A percentile compares a stretch with the other conserved stretches of the same genome.
phyloP scores from a whole-genome alignment of 2,329 filamentous ascomycete species.

The Alternaria dauci region DNA sequence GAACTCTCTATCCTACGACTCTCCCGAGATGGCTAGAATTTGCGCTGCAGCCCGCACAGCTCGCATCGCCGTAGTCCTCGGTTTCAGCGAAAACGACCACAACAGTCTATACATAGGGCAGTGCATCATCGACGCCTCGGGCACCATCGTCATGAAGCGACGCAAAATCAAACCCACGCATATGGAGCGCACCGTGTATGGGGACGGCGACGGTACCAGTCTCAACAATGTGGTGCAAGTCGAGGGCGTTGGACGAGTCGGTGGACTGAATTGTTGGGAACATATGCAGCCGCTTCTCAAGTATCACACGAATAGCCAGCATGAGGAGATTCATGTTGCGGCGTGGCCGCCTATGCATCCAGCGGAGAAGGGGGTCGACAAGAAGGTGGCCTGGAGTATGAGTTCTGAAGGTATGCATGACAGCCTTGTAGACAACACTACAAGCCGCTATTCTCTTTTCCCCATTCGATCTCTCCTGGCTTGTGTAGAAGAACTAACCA shows the following conservation, averaged over 20 bases:
- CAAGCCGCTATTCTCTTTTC: not conserved
- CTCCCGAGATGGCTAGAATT: constrained; percentile 56
- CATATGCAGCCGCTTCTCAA: constrained; percentile 55
- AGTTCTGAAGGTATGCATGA: not conserved
- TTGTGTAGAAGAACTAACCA: not conserved
- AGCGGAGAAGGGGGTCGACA: not conserved
- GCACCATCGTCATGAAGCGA: constrained; percentile 48
- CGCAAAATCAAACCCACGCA: constrained; percentile 56
- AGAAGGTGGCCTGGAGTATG: not conserved
- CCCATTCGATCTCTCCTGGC: not conserved
- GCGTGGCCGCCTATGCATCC: constrained; percentile 50
- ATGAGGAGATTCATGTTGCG: constrained; percentile 53
- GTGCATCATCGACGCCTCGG: constrained; percentile 47
- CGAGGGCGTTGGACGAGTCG: not conserved
- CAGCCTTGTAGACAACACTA: not conserved
- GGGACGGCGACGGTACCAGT: constrained; percentile 48
- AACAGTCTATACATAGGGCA: constrained; percentile 54
- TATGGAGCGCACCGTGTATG: constrained; percentile 55
- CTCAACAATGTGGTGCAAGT: constrained; percentile 46
- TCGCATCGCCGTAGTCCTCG: constrained; percentile 50
- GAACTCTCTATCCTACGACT: constrained; percentile 54
- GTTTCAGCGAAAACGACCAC: constrained; percentile 49
- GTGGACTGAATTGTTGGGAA: constrained; percentile 47
- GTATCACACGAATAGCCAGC: constrained; percentile 51
- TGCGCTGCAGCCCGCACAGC: constrained; percentile 43